These are phyloP conservation scores for Ophiobolus disseminans DNA, from an alignment of 2,329 filamentous ascomycete species.

Conservation along the genomic window DNA sequence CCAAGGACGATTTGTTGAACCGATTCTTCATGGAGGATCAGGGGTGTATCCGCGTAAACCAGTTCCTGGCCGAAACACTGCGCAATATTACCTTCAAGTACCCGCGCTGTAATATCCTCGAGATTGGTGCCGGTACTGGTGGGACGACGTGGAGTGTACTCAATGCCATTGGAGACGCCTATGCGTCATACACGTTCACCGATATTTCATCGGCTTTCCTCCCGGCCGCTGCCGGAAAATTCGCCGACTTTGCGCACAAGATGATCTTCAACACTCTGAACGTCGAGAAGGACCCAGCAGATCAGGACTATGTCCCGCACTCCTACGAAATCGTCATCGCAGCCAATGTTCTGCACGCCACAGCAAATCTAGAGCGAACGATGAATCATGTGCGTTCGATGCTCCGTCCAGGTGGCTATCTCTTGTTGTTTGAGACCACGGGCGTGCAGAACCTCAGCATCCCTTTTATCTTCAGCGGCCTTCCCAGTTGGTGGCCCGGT, in stretches of 20 bases:
- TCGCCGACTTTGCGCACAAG: constrained; percentile 3
- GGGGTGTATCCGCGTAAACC: too few species aligned
- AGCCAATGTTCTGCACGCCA: constrained; percentile 22
- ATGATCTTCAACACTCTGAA: constrained; percentile 17
- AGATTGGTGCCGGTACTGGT: too few species aligned
- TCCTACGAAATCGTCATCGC: constrained; percentile 29
- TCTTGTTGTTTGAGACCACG: constrained; percentile 43
- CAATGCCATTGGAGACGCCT: too few species aligned
- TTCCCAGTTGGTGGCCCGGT: constrained; percentile 52
- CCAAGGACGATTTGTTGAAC: too few species aligned
- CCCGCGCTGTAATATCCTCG: too few species aligned
- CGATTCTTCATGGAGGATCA: too few species aligned
- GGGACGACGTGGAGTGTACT: too few species aligned
- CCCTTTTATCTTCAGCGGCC: constrained; percentile 40
- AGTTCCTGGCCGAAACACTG: too few species aligned
- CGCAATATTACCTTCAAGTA: too few species aligned
- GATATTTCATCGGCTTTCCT: too few species aligned
- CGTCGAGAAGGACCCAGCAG: constrained; percentile 6
- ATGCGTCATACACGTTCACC: background rate
- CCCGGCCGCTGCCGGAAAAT: too few species aligned
- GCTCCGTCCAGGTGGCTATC: constrained; percentile 51
- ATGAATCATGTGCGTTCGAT: constrained; percentile 20
- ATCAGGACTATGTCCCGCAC: constrained; percentile 16
- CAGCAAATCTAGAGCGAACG: constrained; percentile 8
- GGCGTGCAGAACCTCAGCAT: constrained; percentile 5